These are phyloP conservation scores for Zymoseptoria ardabiliae DNA, from an alignment of 2,329 filamentous ascomycete species.

Conservation along the genomic window DNA sequence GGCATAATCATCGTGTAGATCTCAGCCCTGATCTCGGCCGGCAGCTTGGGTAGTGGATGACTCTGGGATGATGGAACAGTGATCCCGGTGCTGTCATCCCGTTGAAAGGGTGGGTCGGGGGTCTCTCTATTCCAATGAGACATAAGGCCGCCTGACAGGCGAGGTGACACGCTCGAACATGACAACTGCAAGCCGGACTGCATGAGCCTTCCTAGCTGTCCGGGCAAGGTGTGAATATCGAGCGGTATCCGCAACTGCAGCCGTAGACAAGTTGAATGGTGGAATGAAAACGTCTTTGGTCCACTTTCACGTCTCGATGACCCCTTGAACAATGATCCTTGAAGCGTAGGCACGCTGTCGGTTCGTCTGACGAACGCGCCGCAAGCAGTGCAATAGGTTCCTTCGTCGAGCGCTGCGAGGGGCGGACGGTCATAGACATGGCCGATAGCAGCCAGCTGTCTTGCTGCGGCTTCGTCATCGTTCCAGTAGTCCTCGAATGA, in stretches of 20 bases:
- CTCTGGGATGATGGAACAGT: constrained; percentile 1
- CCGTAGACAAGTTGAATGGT: constrained; percentile 1
- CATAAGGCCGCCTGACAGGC: too few relatives aligned
- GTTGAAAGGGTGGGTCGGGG: not conserved
- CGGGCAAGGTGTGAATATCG: constrained; percentile 3
- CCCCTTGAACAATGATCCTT: constrained; percentile 9
- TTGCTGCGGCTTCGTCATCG: constrained; percentile 18
- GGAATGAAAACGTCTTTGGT: constrained; percentile 8
- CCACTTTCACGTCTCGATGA: not conserved
- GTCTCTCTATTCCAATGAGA: constrained; percentile 7
- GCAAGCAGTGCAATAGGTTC: constrained; percentile 25
- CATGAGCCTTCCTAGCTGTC: constrained; percentile 2
- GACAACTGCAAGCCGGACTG: constrained; percentile 7
- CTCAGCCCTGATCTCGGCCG: constrained; percentile 55
- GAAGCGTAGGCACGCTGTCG: constrained; percentile 18
- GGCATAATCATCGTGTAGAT: constrained; percentile 42
- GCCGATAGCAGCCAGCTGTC: constrained; percentile 26
- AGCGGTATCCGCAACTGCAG: constrained; percentile 15
- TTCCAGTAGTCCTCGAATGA: constrained; percentile 17
- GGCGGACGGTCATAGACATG: constrained; percentile 27
- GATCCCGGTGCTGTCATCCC: not conserved
- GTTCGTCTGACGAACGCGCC: constrained; percentile 22
- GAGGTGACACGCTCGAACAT: too few relatives aligned
- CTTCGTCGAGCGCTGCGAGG: constrained; percentile 26
- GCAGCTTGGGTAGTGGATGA: constrained; percentile 39